phyloP scores from a whole-genome alignment of 257 asterid species.

The Echium plantagineum region DNA sequence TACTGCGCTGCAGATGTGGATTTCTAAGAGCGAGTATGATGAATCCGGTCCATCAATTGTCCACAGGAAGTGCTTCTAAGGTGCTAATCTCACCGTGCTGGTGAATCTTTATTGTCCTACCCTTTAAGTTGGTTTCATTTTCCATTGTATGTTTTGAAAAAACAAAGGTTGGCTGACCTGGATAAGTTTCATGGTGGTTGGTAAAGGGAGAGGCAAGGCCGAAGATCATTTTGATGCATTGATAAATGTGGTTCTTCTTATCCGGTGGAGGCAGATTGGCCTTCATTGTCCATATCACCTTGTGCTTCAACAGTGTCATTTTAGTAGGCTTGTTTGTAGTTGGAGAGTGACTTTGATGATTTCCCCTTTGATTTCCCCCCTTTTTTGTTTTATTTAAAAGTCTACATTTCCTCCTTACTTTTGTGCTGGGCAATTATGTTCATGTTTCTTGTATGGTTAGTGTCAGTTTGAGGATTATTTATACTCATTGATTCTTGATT shows the following conservation, averaged over 20 bases:
- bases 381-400: slow-evolving; percentile 9
- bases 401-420: slow-evolving; percentile 11
- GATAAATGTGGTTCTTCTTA: slow-evolving; percentile 8
- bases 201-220: slow-evolving; percentile 10
- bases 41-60: slow-evolving; percentile 46
- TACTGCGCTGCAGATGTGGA: slow-evolving; percentile 31
- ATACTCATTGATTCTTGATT: slow-evolving; percentile 1
- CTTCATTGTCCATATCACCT: slow-evolving; percentile 2
- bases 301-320: slow-evolving; percentile 12
- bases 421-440: slow-evolving; percentile 21
- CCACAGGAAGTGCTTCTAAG: slow-evolving; percentile 46
- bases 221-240: slow-evolving; percentile 7
- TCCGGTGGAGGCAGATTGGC: slow-evolving; percentile 15
- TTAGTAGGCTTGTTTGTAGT: slow-evolving; percentile 21
- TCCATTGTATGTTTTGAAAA: slow-evolving; percentile 10
- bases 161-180: slow-evolving; percentile 14
- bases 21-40: slow-evolving; percentile 36
- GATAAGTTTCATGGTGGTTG: slow-evolving; percentile 14
- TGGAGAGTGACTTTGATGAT: slow-evolving; percentile 20
- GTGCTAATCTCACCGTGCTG: slow-evolving; percentile 10
- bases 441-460: slow-evolving; percentile 26
- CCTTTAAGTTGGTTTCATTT: slow-evolving; percentile 10
- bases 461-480: slow-evolving; percentile 20
- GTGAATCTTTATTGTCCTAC: slow-evolving; percentile 11
- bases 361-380: neutral